Evolutionary conservation across 2,329 filamentous ascomycete species (phyloP).

Genomic region (Fusarium anthophilum): DNA sequence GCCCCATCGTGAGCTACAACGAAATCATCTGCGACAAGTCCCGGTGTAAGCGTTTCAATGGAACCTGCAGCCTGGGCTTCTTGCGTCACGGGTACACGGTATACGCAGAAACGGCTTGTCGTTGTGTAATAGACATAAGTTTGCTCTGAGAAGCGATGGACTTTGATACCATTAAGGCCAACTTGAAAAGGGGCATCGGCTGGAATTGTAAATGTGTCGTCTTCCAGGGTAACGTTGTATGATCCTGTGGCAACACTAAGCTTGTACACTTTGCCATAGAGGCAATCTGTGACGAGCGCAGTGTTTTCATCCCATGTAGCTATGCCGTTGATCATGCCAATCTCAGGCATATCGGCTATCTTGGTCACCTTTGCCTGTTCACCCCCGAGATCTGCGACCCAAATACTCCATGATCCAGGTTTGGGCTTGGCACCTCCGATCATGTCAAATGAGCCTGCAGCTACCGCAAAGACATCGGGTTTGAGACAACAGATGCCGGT

Average conservation of each 20-base stretch:
- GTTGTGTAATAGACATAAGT: conserved; percentile 30
- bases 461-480: conserved; percentile 31
- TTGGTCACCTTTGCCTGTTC: conserved; percentile 11
- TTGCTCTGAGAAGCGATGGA: conserved; percentile 20
- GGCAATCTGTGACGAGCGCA: conserved; percentile 27
- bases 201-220: conserved; percentile 27
- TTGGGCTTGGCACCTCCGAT: conserved; percentile 8
- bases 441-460: conserved; percentile 27
- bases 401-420: conserved; percentile 23
- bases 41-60: conserved; percentile 21
- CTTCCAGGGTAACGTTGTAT: conserved; percentile 21
- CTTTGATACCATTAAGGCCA: conserved; percentile 35
- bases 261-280: conserved; percentile 32
- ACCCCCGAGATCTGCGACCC: conserved; percentile 29
- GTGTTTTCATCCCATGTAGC: conserved; percentile 32
- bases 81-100: conserved; percentile 21
- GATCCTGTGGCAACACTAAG: conserved; percentile 16
- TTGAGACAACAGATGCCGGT: conserved; percentile 32
- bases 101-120: conserved; percentile 27
- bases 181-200: conserved; percentile 13
- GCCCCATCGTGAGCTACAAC: conserved; percentile 27
- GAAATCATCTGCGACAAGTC: conserved; percentile 30
- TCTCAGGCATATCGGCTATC: conserved; percentile 1
- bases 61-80: conserved; percentile 9
- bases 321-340: conserved; percentile 34